phyloP scores from a whole-genome alignment of 2,329 filamentous ascomycete genomes.

The Sclerotinia subarctica region DNA sequence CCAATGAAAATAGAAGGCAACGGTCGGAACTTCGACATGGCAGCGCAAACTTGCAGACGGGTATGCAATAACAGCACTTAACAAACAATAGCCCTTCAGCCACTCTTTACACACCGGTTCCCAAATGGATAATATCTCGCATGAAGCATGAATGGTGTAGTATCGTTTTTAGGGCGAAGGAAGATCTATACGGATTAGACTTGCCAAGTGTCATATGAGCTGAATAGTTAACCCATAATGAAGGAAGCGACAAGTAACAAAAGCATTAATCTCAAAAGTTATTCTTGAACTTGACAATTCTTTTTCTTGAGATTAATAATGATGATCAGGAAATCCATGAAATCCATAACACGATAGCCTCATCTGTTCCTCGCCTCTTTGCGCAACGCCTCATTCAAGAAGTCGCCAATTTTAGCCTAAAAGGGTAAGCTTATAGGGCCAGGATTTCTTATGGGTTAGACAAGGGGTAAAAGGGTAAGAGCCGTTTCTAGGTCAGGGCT shows the following conservation, averaged over 20 bases:
- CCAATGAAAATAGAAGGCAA: conserved; percentile 15
- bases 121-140: conserved; percentile 12
- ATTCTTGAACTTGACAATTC: conserved; percentile 8
- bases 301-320: background rate
- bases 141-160: conserved; percentile 12
- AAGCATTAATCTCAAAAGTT: conserved; percentile 6
- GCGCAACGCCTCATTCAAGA: conserved; percentile 14
- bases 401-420: conserved; percentile 17
- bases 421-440: conserved; percentile 7
- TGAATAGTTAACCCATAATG: conserved; percentile 16
- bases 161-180: background rate
- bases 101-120: conserved; percentile 13
- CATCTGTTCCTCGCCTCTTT: conserved; percentile 13
- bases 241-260: conserved; percentile 13
- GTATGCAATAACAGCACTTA: conserved; percentile 6
- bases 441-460: background rate
- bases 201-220: conserved; percentile 3
- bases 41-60: conserved; percentile 19
- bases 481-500: conserved; percentile 18
- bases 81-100: conserved; percentile 5
- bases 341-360: conserved; percentile 11
- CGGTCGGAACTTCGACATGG: conserved; percentile 13
- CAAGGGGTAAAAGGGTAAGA: conserved; percentile 12
- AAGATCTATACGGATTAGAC: conserved; percentile 5
- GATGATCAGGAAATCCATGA: background rate